Conservation (phyloP, 2,329 filamentous ascomycete species). For the Penicillium sp. region DNA sequence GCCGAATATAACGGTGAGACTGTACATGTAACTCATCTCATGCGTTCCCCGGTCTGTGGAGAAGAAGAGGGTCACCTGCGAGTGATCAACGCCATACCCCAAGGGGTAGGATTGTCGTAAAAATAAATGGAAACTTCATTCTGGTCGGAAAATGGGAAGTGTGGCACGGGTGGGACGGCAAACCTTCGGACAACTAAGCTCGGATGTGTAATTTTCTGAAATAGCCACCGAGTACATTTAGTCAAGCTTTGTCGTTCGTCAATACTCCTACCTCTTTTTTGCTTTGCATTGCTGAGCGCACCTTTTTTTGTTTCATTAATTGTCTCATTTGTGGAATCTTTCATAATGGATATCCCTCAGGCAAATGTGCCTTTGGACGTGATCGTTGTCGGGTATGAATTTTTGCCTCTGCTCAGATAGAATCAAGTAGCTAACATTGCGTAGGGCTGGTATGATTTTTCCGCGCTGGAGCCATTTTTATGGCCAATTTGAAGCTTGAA, state of each 20-base stretch:
- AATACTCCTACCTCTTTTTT: not conserved
- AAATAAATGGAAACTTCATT: not conserved
- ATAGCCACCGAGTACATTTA: constrained; percentile 5
- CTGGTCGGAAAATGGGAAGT: not conserved
- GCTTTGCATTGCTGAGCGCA: not conserved
- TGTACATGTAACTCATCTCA: not conserved
- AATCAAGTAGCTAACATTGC: constrained; percentile 7
- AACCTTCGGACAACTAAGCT: constrained; percentile 8
- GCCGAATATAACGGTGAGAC: not conserved
- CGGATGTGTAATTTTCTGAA: constrained; percentile 13
- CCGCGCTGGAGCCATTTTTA: not conserved
- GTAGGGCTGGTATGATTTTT: constrained; percentile 31
- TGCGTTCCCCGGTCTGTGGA: constrained; percentile 6
- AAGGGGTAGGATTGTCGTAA: constrained; percentile 3
- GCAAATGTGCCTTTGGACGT: constrained; percentile 33
- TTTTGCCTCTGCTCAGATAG: not conserved
- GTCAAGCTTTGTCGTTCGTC: not conserved
- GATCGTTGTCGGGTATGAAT: constrained; percentile 36
- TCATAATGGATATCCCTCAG: constrained; percentile 21
- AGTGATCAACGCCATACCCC: constrained; percentile 3
- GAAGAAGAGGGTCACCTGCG: constrained; percentile 4
- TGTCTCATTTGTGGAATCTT: not conserved
- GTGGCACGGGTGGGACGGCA: constrained; percentile 19
- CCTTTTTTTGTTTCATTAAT: not conserved
- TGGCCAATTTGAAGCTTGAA: not conserved